Percentiles rank a stretch among this genome's conserved stretches.
Conservation (phyloP, 768 basidiomycete species). For the Lactarius pseudohatsudake region DNA sequence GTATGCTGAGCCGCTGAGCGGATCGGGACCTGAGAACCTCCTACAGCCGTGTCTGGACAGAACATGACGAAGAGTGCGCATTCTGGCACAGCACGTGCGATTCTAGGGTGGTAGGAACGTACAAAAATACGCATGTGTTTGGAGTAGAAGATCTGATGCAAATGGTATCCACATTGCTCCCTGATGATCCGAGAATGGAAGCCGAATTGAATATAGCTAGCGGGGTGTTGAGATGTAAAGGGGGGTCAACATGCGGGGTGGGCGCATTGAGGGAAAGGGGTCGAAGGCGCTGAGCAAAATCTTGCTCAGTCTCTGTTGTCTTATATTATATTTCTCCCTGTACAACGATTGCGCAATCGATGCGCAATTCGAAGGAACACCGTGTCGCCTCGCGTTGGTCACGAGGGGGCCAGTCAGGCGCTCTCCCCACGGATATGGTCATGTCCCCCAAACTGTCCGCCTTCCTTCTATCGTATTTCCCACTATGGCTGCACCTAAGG, state of each 20-base stretch:
- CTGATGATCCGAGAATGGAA: constrained; percentile 10
- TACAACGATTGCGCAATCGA: constrained; percentile 26
- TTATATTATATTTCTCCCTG: constrained; percentile 10
- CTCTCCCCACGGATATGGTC: neutral
- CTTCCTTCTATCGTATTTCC: neutral
- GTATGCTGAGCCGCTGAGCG: neutral
- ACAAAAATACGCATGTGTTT: constrained; percentile 1
- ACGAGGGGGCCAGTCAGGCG: neutral
- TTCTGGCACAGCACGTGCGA: constrained; percentile 9
- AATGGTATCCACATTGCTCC: neutral
- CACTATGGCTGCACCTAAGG: neutral
- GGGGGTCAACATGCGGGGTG: neutral
- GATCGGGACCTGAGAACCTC: neutral
- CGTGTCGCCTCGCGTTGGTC: neutral
- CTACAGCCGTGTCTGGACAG: neutral
- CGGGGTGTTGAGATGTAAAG: neutral
- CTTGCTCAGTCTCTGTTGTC: neutral
- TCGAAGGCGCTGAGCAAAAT: neutral
- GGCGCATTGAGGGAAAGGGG: neutral
- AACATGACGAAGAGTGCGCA: constrained; percentile 20
- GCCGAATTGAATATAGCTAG: constrained; percentile 6
- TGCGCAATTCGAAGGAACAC: constrained; percentile 15
- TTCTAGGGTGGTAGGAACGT: constrained; percentile 8
- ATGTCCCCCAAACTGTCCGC: neutral
- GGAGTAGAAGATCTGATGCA: neutral